A percentile compares a stretch with the other conserved stretches of the same genome.
phyloP scores from a whole-genome alignment of 352 stramenopile species.

The Pythium chondricola region DNA sequence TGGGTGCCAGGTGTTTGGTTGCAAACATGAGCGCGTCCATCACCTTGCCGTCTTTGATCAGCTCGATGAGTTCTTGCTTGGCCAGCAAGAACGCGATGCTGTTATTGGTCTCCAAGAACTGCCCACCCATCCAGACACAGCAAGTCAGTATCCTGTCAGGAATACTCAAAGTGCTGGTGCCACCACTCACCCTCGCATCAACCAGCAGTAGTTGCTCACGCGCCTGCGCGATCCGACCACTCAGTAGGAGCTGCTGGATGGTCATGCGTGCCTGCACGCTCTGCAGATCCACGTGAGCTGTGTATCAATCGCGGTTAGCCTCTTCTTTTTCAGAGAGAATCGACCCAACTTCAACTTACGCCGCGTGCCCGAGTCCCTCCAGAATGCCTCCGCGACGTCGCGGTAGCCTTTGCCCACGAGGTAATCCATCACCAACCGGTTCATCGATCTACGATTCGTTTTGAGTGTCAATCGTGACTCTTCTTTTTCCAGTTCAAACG shows the following conservation, averaged over 20 bases:
- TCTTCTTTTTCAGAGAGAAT: background rate
- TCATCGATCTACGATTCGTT: constrained; percentile 77
- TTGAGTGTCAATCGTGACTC: too few species aligned
- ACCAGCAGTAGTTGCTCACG: constrained; percentile 47
- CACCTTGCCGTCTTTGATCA: constrained; percentile 64
- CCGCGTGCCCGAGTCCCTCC: constrained; percentile 59
- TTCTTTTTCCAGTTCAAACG: background rate
- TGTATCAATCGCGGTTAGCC: constrained; percentile 3
- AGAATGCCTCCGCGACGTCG: constrained; percentile 71
- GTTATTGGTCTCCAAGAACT: constrained; percentile 55
- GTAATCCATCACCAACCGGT: constrained; percentile 77
- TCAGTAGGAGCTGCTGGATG: constrained; percentile 58
- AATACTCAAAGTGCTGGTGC: background rate
- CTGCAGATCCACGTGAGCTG: constrained; percentile 68
- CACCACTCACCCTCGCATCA: constrained; percentile 30
- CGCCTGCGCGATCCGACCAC: constrained; percentile 53
- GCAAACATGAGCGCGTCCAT: constrained; percentile 65
- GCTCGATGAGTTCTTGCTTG: constrained; percentile 76
- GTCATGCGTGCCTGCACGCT: constrained; percentile 68
- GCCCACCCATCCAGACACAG: background rate
- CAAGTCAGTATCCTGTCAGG: background rate
- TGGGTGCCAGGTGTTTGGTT: constrained; percentile 60
- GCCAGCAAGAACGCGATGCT: constrained; percentile 69
- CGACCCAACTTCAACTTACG: constrained; percentile 33
- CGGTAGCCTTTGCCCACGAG: constrained; percentile 75